Evolutionary conservation across 805 yeast genomes (phyloP), one percentile per base, ranked within the genome.

Genomic region (Metschnikowia corniflorae): DNA sequence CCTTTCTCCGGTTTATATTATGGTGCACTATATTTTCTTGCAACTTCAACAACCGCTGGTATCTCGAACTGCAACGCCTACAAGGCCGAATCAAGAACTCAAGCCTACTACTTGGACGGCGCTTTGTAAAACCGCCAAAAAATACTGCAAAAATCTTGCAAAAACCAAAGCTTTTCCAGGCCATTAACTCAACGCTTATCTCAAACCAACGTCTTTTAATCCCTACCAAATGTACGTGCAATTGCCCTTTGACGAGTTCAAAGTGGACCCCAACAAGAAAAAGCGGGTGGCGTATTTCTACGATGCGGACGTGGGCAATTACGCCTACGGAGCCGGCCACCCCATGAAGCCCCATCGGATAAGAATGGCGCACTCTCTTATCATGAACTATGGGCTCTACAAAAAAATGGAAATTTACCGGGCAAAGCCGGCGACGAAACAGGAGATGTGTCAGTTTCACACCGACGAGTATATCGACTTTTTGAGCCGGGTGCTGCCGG

Each of bases 331-430:
- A 39, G 93, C 96, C 4, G 96, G 96, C 19, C 98, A 93, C 62
- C 97, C 97, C 26, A 93, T 93, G 98, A 93, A 93, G 60, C 98
- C 98, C 16, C 97, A 91, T 61, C 80, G 98, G 57, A 88, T 93
- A 67, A 83, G 97, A 78, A 89, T 93, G 95, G 95, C 97, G 6
- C 97, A 93, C 61, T 86, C 95, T 27, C 72, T 93, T 54, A 86
- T 93, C 48, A 91, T 93, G 95, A 89, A 91, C 65, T 93, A 93
- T 61, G 97, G 97, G 1, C 73, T 93, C 35, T 89, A 93, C 68
- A 87, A 89, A 62, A 85, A 91, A 64, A 91, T 93, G 96, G 97
- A 93, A 59, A 86, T 93, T 32, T 89, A 89, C 61, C 76, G 97
- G 33, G 97, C 97, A 28, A 89, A 88, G 61, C 96, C 97, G 1